Percentiles rank a stretch among this genome's conserved stretches.
phyloP scores from a whole-genome alignment of 1,284 basidiomycete genomes.

The Chondrostereum purpureum region DNA sequence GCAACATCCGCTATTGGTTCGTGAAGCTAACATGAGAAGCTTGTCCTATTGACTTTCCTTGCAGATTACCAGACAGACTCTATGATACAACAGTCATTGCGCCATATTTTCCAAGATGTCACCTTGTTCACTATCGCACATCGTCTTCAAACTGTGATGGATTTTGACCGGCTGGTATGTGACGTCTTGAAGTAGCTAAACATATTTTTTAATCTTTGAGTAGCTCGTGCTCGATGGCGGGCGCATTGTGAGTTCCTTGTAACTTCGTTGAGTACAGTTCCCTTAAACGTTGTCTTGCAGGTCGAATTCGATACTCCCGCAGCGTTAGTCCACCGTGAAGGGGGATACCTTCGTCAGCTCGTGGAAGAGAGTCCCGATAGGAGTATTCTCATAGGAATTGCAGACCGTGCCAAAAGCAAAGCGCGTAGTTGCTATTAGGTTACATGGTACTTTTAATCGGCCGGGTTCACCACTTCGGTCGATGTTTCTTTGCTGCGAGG shows the following conservation, averaged over 20 bases:
- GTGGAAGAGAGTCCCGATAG: too few species aligned
- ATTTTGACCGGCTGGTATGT: constrained; percentile 15
- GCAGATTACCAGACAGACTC: constrained; percentile 32
- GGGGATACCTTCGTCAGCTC: too few species aligned
- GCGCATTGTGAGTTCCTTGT: too few species aligned
- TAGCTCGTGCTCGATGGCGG: constrained; percentile 31
- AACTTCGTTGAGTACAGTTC: too few species aligned
- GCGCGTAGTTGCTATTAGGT: neutral
- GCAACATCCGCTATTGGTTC: too few species aligned
- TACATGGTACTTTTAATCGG: constrained; percentile 20
- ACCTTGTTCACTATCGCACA: constrained; percentile 30
- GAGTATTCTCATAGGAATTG: too few species aligned
- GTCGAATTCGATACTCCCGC: too few species aligned
- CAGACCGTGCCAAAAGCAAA: neutral
- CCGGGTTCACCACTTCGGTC: constrained; percentile 74
- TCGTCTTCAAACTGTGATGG: constrained; percentile 29
- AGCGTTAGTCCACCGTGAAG: too few species aligned
- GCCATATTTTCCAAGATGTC: constrained; percentile 22
- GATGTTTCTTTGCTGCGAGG: constrained; percentile 61
- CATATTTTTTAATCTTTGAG: neutral
- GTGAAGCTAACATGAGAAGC: too few species aligned
- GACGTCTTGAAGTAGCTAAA: neutral
- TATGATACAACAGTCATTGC: constrained; percentile 33
- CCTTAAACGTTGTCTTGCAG: too few species aligned
- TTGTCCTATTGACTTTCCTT: too few species aligned